Base-by-base conservation (phyloP, 495 filamentous ascomycete species). In the Lepidopterella palustris region DNA sequence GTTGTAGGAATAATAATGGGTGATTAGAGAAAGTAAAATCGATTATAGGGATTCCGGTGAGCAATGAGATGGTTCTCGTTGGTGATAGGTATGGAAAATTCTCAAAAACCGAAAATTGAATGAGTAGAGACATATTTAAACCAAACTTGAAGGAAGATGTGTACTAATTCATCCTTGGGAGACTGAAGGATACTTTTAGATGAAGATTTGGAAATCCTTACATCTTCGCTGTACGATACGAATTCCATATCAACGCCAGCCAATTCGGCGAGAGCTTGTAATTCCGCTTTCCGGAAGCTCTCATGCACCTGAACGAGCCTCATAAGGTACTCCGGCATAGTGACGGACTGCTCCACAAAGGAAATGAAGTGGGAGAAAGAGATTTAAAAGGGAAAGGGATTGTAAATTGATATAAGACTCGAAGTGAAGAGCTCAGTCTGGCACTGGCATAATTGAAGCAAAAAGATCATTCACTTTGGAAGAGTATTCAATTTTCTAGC, bases 261-360 rank as follows among this genome's bases (percentile, higher is more conserved):
- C 13, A 95, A 70, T 5, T 82, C 70, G 5, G 93, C 92, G 20
- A 97, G 73, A 21, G 93, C 84, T 67, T 92, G 74, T n/a, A 97
- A 78, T 72, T 99, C 93, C 8, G 92, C 80, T 58, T 80, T 80
- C 54, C 92, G 87, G 70, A 99, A 99, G 13, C 82, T 87, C 77
- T 97, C 90, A 70, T 97, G 91, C 53, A 80, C 77, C 71, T 97
- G 95, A 10, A 85, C 89, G 69, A 97, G 90, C 61, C 92, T 87
- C 58, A 99, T 85, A 47, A 99, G 82, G 65, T 87, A 97, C 57
- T 93, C 83, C 82, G 61, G 65, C 65, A 68, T 68, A 24, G 23
- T 25, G 35, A 42, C 35, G 35, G 35, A 15, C 35, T 42, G 13
- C 35, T 42, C 35, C 18, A 42, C 13, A 42, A 42, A 42, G 2